phyloP scores from a whole-genome alignment of 768 basidiomycete species.

The Boletus rex-veris region DNA sequence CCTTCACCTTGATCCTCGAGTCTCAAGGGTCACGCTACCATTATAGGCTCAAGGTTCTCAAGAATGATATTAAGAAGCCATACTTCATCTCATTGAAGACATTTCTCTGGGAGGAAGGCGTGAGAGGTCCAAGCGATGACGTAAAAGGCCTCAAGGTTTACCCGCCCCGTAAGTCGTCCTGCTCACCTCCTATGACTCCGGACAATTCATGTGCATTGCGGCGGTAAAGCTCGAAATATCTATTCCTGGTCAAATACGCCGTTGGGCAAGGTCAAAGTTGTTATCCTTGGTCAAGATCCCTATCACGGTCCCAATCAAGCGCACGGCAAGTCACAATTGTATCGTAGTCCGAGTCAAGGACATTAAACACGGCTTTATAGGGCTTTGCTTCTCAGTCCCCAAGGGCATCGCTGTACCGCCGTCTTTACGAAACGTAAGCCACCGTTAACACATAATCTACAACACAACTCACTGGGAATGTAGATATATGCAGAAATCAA shows the following conservation, averaged over 20 bases:
- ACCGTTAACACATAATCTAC: constrained; percentile 1
- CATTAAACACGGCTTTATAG: constrained; percentile 35
- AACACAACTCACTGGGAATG: constrained; percentile 12
- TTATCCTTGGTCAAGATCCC: constrained; percentile 89
- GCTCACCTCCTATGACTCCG: constrained; percentile 26
- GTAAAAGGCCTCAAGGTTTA: constrained; percentile 57
- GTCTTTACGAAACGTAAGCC: constrained; percentile 73
- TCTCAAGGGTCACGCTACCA: constrained; percentile 6
- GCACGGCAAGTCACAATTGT: constrained; percentile 53
- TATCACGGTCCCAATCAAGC: constrained; percentile 81
- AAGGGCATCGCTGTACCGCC: constrained; percentile 72
- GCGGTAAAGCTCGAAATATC: constrained; percentile 64
- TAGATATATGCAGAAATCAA: constrained; percentile 89
- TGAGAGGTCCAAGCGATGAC: constrained; percentile 48
- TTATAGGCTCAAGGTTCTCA: constrained; percentile 67
- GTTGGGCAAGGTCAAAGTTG: constrained; percentile 78
- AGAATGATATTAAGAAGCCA: constrained; percentile 70
- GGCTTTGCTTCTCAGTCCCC: constrained; percentile 88
- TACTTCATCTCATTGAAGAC: constrained; percentile 73
- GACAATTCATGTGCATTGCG: constrained; percentile 14
- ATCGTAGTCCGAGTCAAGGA: neutral
- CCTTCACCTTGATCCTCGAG: neutral
- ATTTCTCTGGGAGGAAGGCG: constrained; percentile 65
- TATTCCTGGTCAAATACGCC: constrained; percentile 93
- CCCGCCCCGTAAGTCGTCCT: constrained; percentile 56